A percentile compares a stretch with the other conserved stretches of the same genome.
phyloP scores from a whole-genome alignment of 2,329 filamentous ascomycete species.

The Aspergillus sp. region DNA sequence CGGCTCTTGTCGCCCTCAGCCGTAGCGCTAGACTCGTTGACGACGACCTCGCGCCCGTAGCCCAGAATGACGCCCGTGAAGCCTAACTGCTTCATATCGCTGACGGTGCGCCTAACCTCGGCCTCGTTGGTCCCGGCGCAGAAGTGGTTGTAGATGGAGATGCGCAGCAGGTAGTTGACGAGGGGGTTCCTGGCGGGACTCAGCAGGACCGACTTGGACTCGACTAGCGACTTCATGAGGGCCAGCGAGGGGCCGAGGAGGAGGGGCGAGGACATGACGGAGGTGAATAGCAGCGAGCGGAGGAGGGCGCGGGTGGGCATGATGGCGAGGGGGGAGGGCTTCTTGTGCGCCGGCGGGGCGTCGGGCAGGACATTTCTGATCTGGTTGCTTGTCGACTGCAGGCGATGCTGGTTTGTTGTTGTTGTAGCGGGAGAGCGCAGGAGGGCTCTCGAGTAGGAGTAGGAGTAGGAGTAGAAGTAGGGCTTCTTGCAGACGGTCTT shows the following conservation, averaged over 20 bases:
- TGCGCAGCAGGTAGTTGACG: constrained; percentile 28
- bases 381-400: constrained; percentile 1
- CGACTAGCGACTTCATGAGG: constrained; percentile 25
- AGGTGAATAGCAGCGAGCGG: constrained; percentile 12
- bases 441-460: too few species aligned
- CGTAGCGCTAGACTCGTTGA: constrained; percentile 6
- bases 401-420: not conserved
- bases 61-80: constrained; percentile 41
- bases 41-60: constrained; percentile 38
- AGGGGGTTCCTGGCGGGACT: constrained; percentile 34
- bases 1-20: constrained; percentile 4
- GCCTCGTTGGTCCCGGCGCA: constrained; percentile 36
- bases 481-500: too few species aligned
- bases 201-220: constrained; percentile 28
- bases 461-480: too few species aligned
- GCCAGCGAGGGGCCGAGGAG: constrained; percentile 10
- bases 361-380: not conserved
- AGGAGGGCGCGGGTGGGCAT: constrained; percentile 11
- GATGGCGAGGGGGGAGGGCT: constrained; percentile 7
- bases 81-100: constrained; percentile 33
- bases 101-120: constrained; percentile 31
- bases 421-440: not conserved
- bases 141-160: constrained; percentile 40
- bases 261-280: constrained; percentile 12
- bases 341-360: not conserved